phyloP scores from a whole-genome alignment of 1,284 basidiomycete species.

The Phenoliferia sp. region DNA sequence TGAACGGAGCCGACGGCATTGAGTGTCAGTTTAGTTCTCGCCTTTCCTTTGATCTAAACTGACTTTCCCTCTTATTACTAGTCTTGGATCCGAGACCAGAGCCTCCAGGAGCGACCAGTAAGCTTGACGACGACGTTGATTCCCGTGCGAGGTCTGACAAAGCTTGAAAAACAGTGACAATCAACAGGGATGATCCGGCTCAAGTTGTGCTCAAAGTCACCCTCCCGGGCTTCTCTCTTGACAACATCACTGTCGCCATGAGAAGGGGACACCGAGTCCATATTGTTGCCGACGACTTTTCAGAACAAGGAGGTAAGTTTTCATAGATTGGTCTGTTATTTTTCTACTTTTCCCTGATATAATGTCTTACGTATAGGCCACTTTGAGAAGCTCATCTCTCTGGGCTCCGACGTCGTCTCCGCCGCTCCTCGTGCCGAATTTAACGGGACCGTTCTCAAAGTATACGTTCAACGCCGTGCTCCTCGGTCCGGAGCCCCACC shows the following conservation, averaged over 20 bases:
- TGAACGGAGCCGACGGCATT: constrained; percentile 10
- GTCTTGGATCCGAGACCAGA: constrained; percentile 31
- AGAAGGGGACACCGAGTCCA: constrained; percentile 24
- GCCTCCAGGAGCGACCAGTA: constrained; percentile 18
- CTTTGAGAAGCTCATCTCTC: constrained; percentile 59
- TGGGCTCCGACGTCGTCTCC: constrained; percentile 58
- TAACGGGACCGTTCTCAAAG: constrained; percentile 30
- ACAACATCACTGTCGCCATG: constrained; percentile 34
- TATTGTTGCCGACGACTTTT: constrained; percentile 33
- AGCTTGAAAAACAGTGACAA: no score
- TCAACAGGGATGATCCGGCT: constrained; percentile 19
- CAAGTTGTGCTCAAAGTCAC: constrained; percentile 23
- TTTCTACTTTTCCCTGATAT: neutral
- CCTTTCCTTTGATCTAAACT: no score
- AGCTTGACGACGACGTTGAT: no score
- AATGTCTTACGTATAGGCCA: constrained; percentile 6
- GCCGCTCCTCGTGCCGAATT: constrained; percentile 26
- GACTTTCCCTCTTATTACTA: neutral
- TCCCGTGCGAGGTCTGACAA: no score
- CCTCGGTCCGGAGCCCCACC: neutral
- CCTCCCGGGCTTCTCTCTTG: constrained; percentile 29
- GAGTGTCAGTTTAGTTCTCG: constrained; percentile 15
- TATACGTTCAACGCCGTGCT: constrained; percentile 23
- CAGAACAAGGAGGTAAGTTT: constrained; percentile 14
- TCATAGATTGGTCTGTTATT: no score